These are phyloP conservation scores for Solanum infundibuliforme DNA, from an alignment of 257 asterid genomes.

Conservation along the genomic window DNA sequence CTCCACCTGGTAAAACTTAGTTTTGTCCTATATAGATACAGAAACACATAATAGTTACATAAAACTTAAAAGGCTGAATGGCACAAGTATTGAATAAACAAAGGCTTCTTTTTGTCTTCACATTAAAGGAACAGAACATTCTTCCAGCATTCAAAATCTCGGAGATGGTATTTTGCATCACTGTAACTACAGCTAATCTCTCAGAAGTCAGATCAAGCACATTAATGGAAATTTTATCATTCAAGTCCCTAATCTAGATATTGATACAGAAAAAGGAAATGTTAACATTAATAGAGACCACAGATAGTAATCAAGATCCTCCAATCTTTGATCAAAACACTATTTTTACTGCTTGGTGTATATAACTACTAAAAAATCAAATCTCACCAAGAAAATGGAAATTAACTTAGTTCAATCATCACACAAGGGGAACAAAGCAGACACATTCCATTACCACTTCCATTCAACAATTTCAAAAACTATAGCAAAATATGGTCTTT, in stretches of 20 bases:
- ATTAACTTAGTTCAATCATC: not conserved
- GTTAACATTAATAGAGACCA: not conserved
- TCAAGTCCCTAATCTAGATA: not conserved
- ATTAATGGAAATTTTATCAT: not conserved
- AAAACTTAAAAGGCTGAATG: not conserved
- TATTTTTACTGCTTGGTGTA: not conserved
- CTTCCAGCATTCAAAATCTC: not conserved
- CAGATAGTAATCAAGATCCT: not conserved
- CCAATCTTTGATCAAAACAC: not conserved
- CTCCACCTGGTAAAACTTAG: constrained; percentile 91
- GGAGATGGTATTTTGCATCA: not conserved
- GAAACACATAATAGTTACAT: not conserved
- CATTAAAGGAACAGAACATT: not conserved
- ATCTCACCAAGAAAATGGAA: not conserved
- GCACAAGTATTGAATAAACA: not conserved
- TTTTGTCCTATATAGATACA: constrained; percentile 47
- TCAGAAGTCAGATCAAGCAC: not conserved
- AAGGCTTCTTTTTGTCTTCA: not conserved
- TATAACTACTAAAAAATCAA: too few species aligned
- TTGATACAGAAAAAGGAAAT: not conserved
- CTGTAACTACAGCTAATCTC: not conserved
- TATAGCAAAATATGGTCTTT: not conserved
- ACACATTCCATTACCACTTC: not conserved
- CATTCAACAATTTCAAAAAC: not conserved
- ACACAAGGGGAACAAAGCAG: not conserved